phyloP scores from a whole-genome alignment of 2,329 filamentous ascomycete genomes.

The Pseudogymnoascus sp. region DNA sequence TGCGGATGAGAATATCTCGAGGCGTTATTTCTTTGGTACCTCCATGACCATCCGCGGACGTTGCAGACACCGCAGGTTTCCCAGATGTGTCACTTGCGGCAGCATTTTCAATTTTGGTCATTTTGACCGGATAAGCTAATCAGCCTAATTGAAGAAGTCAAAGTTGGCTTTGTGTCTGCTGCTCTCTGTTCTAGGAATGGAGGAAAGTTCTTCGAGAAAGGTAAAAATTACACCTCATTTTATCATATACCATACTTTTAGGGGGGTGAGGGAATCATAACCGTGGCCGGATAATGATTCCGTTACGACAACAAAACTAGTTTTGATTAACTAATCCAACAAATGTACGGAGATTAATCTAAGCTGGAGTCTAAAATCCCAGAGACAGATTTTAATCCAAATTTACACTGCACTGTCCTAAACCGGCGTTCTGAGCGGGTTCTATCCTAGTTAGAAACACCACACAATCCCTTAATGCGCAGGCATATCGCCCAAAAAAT shows the following conservation, averaged over 20 bases:
- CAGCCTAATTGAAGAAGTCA: background rate
- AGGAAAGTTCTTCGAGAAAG: background rate
- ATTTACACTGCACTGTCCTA: background rate
- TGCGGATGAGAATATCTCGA: too few relatives aligned
- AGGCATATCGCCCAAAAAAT: slow-evolving; percentile 3
- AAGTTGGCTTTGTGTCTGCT: background rate
- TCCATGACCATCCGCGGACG: too few relatives aligned
- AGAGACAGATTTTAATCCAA: background rate
- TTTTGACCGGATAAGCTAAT: background rate
- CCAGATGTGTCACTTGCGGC: background rate
- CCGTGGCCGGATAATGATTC: background rate
- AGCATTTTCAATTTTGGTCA: background rate
- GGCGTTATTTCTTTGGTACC: too few relatives aligned
- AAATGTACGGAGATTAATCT: background rate
- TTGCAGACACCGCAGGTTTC: too few relatives aligned
- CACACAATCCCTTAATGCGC: background rate
- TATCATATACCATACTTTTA: background rate
- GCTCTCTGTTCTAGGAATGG: background rate
- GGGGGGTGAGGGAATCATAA: background rate
- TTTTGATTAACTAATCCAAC: background rate
- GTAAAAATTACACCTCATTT: background rate
- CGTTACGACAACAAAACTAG: background rate
- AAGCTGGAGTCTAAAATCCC: background rate
- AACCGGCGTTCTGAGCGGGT: slow-evolving; percentile 11
- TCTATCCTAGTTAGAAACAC: background rate